Base-by-base conservation (phyloP, 257 asterid genomes). In the Paraleonurus japonicus region DNA sequence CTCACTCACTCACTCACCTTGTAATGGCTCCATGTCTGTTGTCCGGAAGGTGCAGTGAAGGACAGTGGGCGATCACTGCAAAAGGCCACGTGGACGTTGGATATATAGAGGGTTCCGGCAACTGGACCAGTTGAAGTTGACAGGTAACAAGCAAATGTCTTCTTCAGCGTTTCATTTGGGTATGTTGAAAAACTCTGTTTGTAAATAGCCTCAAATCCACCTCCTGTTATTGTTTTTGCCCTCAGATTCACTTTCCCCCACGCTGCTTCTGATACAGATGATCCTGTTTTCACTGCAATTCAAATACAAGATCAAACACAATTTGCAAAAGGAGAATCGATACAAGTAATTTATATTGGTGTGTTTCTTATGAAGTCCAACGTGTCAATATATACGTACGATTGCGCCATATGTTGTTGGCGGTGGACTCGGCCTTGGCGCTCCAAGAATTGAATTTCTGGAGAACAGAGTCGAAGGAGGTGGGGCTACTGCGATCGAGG, bases 331-430 rank as follows among this genome's bases (percentile, higher is more conserved):
- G 32, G 23, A 2, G 32, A 58, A 58, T 58, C 10, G 32, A n/a
- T n/a, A n/a, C n/a, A n/a, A n/a, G n/a, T n/a, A n/a, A n/a, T n/a
- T n/a, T n/a, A n/a, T n/a, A n/a, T n/a, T n/a, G n/a, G n/a, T n/a
- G n/a, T n/a, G n/a, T n/a, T n/a, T n/a, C n/a, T n/a, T n/a, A n/a
- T n/a, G n/a, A n/a, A n/a, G n/a, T n/a, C n/a, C n/a, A n/a, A n/a
- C n/a, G n/a, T n/a, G n/a, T n/a, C n/a, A n/a, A n/a, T n/a, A n/a
- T n/a, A n/a, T 0, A 22, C 81, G 2, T 79, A 81, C 83, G 80
- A 39, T 84, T 77, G 72, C 66, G 81, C 86, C 89, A 81, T 9
- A 84, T 81, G 79, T 79, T 84, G 78, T 81, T 75, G 63, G 86
- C 86, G 0, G 81, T 81, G 71, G 78, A 17, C 80, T 79, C 86